A percentile compares a stretch with the other conserved stretches of the same genome.
phyloP scores from a whole-genome alignment of 2,329 filamentous ascomycete species.

The Neonectria magnoliae region DNA sequence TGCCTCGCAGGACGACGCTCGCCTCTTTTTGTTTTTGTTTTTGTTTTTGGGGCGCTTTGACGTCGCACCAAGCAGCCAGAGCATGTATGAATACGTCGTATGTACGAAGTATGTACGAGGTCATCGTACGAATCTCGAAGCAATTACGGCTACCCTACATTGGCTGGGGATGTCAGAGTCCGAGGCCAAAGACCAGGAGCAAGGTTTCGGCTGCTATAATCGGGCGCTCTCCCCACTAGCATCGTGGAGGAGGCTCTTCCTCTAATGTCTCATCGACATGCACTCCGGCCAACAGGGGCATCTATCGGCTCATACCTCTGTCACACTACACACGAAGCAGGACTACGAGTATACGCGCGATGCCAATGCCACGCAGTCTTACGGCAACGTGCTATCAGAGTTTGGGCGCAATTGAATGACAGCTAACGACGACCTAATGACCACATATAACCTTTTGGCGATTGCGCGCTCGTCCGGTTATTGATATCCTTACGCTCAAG shows the following conservation, averaged over 20 bases:
- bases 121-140: too few relatives aligned
- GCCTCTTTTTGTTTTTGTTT: too few relatives aligned
- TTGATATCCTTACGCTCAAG: not conserved
- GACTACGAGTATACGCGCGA: not conserved
- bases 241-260: constrained; percentile 2
- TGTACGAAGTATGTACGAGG: not conserved
- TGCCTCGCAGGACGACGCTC: not conserved
- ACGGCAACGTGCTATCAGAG: constrained; percentile 3
- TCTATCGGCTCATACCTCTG: constrained; percentile 4
- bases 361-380: not conserved
- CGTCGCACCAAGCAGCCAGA: not conserved
- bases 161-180: not conserved
- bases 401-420: constrained; percentile 1
- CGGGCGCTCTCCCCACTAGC: not conserved
- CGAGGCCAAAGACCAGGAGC: not conserved
- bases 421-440: not conserved
- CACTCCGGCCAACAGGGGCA: not conserved
- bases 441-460: not conserved
- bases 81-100: not conserved
- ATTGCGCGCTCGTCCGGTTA: not conserved
- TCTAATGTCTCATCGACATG: not conserved
- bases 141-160: constrained; percentile 10
- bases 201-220: constrained; percentile 4
- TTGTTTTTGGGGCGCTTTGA: not conserved
- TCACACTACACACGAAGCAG: too few relatives aligned